Evolutionary conservation across 371 early-diverging fungal genomes (phyloP), one percentile per base, ranked within the genome.

Genomic region (Chytridium lagenaria): DNA sequence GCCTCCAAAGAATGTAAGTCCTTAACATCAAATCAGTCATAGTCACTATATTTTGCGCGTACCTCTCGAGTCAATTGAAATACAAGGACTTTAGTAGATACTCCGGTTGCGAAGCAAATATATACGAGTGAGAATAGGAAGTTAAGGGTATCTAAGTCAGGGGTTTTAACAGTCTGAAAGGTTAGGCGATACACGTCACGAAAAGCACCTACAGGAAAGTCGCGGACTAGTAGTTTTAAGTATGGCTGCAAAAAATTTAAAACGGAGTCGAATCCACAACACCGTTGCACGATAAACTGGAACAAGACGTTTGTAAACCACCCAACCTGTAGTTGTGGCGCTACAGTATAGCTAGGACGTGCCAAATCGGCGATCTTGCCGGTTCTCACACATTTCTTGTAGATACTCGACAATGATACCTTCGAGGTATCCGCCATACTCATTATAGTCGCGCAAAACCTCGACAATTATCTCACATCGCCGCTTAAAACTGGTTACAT

Each of bases 391-490:
- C n/a, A 34, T 15, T 15, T 66, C 66, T 3, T 44, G 66, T 16
- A 68, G 19, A 40, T 51, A 52, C 12, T 71, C 71, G 2, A 30
- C 39, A n/a, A 71, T 31, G 31, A 67, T 26, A 2, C 16, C 30
- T 26, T 76, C 72, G 37, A 76, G 28, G 51, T 49, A 76, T n/a
- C 69, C 33, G 2, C 71, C 64, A 28, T 59, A 64, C n/a, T 76
- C 66, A 63, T 76, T 76, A 52, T 50, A 55, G 12, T 71, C 69
- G n/a, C 59, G 59, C 10, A 76, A 55, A 15, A 76, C 76, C 31
- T 59, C 44, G 44, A 76, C 69, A 30, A 59, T 68, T 30, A 59
- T 71, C 26, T 76, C 49, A 19, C 50, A 50, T 31, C 76, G 52
- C 40, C 50, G 23, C 39, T 44, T 67, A n/a, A 68, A 59, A 22